Evolutionary conservation across 176 grass and related monocot genomes (phyloP).

Genomic region (Carex parvula): DNA sequence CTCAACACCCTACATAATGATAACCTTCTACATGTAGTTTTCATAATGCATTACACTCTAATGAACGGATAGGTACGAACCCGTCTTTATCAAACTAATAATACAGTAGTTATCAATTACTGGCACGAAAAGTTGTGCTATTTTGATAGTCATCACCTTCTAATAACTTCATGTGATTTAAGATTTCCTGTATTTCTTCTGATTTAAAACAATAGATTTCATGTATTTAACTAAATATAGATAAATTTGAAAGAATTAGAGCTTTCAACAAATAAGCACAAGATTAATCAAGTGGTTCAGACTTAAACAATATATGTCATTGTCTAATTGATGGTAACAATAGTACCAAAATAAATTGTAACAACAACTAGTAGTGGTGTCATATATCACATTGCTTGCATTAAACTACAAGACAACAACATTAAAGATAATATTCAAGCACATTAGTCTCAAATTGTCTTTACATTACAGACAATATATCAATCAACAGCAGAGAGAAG

Average conservation of each 20-base stretch:
- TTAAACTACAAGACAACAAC: background rate
- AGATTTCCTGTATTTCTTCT: background rate
- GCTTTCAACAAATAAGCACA: conserved; percentile 7
- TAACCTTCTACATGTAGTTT: conserved; percentile 1
- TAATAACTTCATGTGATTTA: background rate
- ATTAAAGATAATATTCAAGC: background rate
- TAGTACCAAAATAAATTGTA: background rate
- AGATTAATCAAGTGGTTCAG: conserved; percentile 3
- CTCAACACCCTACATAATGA: conserved; percentile 14
- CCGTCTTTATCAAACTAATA: background rate
- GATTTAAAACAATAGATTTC: background rate
- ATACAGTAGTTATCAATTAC: background rate
- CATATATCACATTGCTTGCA: conserved; percentile 1
- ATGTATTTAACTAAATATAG: background rate
- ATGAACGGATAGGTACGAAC: background rate
- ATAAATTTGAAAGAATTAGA: background rate
- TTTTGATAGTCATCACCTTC: background rate
- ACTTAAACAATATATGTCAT: background rate
- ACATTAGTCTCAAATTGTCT: conserved; percentile 14
- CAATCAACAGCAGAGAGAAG: conserved; percentile 17
- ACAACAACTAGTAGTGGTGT: background rate
- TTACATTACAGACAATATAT: conserved; percentile 26
- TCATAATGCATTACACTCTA: background rate
- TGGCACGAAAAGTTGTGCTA: background rate
- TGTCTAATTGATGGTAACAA: conserved; percentile 10